These are phyloP conservation scores for Osmanthus fragrans DNA, from an alignment of 257 asterid genomes.

Conservation along the genomic window DNA sequence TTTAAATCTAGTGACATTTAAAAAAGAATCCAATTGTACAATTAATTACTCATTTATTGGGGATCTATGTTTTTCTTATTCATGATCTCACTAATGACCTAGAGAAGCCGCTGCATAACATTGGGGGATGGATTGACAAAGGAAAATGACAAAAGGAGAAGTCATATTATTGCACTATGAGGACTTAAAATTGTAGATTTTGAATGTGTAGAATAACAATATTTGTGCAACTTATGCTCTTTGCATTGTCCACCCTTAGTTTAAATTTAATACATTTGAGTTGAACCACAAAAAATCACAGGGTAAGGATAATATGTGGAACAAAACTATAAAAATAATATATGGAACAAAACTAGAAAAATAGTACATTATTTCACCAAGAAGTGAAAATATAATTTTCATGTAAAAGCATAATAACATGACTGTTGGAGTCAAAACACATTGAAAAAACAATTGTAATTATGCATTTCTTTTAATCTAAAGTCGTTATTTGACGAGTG, in stretches of 20 bases:
- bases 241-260: background rate
- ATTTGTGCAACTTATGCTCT: too few species aligned
- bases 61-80: background rate
- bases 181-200: background rate
- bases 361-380: too few species aligned
- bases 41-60: background rate
- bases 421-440: too few species aligned
- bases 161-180: background rate
- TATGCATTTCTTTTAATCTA: too few species aligned
- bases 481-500: conserved; percentile 5
- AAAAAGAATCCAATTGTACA: background rate
- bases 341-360: too few species aligned
- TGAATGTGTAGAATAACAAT: background rate
- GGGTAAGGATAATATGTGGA: background rate
- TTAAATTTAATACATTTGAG: background rate
- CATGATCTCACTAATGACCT: background rate
- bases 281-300: background rate
- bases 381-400: too few species aligned
- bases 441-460: too few species aligned
- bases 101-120: background rate
- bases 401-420: too few species aligned
- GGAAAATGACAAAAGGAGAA: background rate
- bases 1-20: background rate
- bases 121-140: background rate
- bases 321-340: too few species aligned